Conservation (phyloP, 257 asterid genomes). For the Knoxia roxburghii region DNA sequence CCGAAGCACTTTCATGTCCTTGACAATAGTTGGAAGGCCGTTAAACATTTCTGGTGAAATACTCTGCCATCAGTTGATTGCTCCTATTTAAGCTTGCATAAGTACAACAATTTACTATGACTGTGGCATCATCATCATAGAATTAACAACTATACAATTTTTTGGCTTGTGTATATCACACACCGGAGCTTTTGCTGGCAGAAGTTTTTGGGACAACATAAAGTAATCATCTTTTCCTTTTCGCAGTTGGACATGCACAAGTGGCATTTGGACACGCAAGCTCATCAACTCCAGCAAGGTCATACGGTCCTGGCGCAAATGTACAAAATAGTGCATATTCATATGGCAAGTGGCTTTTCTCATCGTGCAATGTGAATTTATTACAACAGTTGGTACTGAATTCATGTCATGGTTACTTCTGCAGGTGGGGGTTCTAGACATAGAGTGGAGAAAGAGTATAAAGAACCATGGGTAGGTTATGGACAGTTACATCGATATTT, state of each 20-base stretch:
- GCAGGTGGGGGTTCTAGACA: slow-evolving; percentile 35
- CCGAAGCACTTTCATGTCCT: background rate
- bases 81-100: background rate
- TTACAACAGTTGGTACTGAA: background rate
- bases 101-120: too few relatives aligned
- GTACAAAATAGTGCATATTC: slow-evolving; percentile 28
- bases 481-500: slow-evolving; percentile 5
- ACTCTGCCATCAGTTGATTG: background rate
- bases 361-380: slow-evolving; percentile 9
- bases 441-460: slow-evolving; percentile 55
- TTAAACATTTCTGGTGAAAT: background rate
- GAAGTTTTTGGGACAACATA: background rate
- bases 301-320: slow-evolving; percentile 27
- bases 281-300: slow-evolving; percentile 33
- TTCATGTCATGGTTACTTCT: slow-evolving; percentile 16
- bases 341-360: slow-evolving; percentile 38
- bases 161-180: background rate
- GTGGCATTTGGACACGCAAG: slow-evolving; percentile 68
- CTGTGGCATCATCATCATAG: background rate
- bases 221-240: slow-evolving; percentile 10
- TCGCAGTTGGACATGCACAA: slow-evolving; percentile 38
- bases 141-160: background rate
- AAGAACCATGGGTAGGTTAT: slow-evolving; percentile 81
- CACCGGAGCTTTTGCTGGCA: background rate
- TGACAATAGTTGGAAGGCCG: background rate